Evolutionary conservation across 805 yeast genomes (phyloP).

Genomic region (Candida suzukii): DNA sequence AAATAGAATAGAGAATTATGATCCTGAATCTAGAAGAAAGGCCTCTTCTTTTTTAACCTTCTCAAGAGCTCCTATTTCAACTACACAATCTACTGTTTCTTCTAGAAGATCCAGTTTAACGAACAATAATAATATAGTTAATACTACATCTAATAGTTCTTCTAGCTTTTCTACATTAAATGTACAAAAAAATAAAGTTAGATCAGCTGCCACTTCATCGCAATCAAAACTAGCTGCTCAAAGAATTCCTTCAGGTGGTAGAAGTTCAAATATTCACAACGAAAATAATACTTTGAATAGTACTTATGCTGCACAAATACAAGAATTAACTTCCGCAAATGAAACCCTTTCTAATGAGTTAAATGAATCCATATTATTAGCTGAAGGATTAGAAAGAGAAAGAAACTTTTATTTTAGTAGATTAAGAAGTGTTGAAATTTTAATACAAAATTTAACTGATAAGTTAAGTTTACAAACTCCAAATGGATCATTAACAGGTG

Average conservation of each 20-base stretch:
- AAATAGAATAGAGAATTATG: conserved; percentile 65
- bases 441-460: conserved; percentile 59
- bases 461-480: conserved; percentile 31
- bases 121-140: conserved; percentile 3
- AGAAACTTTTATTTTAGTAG: conserved; percentile 88
- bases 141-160: not conserved
- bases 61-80: conserved; percentile 10
- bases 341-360: conserved; percentile 40
- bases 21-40: conserved; percentile 55
- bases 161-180: too few species aligned
- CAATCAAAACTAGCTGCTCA: not conserved
- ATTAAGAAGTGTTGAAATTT: conserved; percentile 78
- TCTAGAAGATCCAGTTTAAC: conserved; percentile 17
- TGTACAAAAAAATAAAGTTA: conserved; percentile 1
- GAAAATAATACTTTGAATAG: too few species aligned
- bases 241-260: not conserved
- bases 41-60: not conserved
- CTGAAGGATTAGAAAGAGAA: conserved; percentile 69
- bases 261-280: not conserved
- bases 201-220: not conserved
- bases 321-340: not conserved
- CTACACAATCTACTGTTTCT: conserved; percentile 6
- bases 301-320: not conserved
- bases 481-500: conserved; percentile 2
- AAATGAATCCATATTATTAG: conserved; percentile 48